A percentile compares a stretch with the other conserved stretches of the same genome.
Conservation (phyloP, 2,329 filamentous ascomycete species). For the Trichoderma harzianum region DNA sequence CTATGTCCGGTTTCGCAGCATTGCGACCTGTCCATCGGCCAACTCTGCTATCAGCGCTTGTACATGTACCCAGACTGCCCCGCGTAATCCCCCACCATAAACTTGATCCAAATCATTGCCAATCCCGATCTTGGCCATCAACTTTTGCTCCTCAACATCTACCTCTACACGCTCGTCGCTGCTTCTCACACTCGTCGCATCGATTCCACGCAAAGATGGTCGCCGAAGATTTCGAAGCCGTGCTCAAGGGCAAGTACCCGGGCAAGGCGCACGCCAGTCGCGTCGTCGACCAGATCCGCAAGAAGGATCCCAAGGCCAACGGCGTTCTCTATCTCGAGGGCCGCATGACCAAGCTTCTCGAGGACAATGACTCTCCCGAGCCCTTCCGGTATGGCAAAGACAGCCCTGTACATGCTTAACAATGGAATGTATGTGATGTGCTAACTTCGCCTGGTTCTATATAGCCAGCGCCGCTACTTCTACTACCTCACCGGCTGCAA, state of each 20-base stretch:
- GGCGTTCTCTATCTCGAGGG: constrained; percentile 88
- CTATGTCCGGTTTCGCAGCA: background rate
- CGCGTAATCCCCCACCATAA: constrained; percentile 16
- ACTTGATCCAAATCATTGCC: background rate
- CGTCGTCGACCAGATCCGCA: constrained; percentile 74
- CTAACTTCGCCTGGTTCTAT: background rate
- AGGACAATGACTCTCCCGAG: constrained; percentile 82
- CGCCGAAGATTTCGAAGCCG: constrained; percentile 44
- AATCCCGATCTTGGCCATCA: background rate
- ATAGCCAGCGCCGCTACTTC: constrained; percentile 84
- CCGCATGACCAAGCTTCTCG: constrained; percentile 73
- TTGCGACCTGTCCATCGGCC: constrained; percentile 7
- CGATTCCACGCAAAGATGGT: constrained; percentile 29
- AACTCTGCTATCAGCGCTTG: background rate
- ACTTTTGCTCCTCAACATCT: background rate
- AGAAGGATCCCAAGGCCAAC: constrained; percentile 58
- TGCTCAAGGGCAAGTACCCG: constrained; percentile 66
- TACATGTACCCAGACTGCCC: constrained; percentile 1
- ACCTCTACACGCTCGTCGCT: background rate
- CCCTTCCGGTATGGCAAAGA: constrained; percentile 64
- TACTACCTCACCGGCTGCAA: constrained; percentile 88
- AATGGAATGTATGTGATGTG: background rate
- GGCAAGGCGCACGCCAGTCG: constrained; percentile 82
- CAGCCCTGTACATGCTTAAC: background rate
- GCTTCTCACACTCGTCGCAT: background rate